phyloP scores from a whole-genome alignment of 768 basidiomycete species.

The Pluteus cervinus region DNA sequence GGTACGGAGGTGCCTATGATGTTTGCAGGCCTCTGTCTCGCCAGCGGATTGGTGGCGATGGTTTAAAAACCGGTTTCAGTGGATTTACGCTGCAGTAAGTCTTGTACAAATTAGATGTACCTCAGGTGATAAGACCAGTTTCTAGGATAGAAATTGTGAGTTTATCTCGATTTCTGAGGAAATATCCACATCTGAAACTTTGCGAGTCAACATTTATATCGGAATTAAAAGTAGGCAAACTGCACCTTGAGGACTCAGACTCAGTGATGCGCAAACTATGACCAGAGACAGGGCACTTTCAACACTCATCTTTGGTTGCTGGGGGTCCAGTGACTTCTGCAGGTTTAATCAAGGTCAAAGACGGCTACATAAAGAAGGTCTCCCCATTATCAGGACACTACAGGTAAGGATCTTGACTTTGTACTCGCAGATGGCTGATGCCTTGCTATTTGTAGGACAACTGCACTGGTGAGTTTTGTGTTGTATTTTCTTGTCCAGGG shows the following conservation, averaged over 20 bases:
- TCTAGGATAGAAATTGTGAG: constrained; percentile 49
- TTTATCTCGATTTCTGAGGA: constrained; percentile 3
- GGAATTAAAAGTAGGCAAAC: constrained; percentile 49
- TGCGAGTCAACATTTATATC: constrained; percentile 61
- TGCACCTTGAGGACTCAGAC: background rate
- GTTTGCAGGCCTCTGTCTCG: too few species aligned
- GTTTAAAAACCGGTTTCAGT: too few species aligned
- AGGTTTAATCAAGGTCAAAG: constrained; percentile 58
- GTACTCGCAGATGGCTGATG: background rate
- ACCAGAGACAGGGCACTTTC: constrained; percentile 49
- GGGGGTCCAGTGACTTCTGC: constrained; percentile 62
- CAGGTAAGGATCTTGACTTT: constrained; percentile 21
- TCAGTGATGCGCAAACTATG: background rate
- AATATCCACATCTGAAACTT: background rate
- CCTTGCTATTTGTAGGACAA: constrained; percentile 30
- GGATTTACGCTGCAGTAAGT: constrained; percentile 63
- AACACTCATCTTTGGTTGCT: constrained; percentile 57
- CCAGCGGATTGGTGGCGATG: too few species aligned
- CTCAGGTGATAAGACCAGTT: background rate
- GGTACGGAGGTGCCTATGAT: too few species aligned
- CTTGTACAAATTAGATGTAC: constrained; percentile 2
- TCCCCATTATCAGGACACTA: constrained; percentile 69
- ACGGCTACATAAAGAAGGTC: constrained; percentile 52
- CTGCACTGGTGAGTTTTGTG: constrained; percentile 35
- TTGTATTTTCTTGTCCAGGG: background rate